Evolutionary conservation across 2,329 filamentous ascomycete species (phyloP).

Genomic region (Trichoderma harzianum): DNA sequence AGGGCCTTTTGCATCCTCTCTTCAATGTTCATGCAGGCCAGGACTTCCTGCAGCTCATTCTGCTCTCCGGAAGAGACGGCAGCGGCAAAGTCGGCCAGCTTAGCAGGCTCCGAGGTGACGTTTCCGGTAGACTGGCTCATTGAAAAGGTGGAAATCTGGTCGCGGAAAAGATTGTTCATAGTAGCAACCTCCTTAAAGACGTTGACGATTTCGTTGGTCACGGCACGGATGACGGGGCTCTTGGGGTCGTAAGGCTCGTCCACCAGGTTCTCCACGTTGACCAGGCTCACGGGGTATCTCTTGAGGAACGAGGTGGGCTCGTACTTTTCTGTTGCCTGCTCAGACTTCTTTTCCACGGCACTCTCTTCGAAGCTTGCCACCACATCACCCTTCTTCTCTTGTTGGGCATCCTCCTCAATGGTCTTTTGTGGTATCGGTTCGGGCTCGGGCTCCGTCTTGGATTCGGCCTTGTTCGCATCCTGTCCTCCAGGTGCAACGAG

Average conservation of each 20-base stretch:
- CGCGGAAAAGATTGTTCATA: constrained; percentile 90
- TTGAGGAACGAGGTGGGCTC: constrained; percentile 89
- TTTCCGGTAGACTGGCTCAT: constrained; percentile 95
- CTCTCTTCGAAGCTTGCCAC: constrained; percentile 95
- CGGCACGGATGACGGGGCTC: constrained; percentile 81
- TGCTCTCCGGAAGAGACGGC: constrained; percentile 94
- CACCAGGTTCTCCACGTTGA: constrained; percentile 88
- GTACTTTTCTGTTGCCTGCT: constrained; percentile 55
- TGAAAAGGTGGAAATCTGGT: constrained; percentile 95
- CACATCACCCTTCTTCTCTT: constrained; percentile 83
- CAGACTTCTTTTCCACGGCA: constrained; percentile 58
- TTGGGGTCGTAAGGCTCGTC: constrained; percentile 91
- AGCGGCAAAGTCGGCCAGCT: constrained; percentile 94
- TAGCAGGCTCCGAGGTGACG: constrained; percentile 89
- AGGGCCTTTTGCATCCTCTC: constrained; percentile 88
- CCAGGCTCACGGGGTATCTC: constrained; percentile 88
- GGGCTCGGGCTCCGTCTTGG: constrained; percentile 49
- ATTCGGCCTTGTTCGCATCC: constrained; percentile 50
- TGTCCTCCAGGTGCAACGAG: constrained; percentile 66
- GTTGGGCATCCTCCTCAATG: constrained; percentile 48
- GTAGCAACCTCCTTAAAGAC: constrained; percentile 96
- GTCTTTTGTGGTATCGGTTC: constrained; percentile 58
- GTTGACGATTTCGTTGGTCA: constrained; percentile 97
- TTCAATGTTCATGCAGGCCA: constrained; percentile 86
- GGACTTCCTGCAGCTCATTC: constrained; percentile 85